Conservation (phyloP, 495 filamentous ascomycete genomes). For the Neurospora sp. region DNA sequence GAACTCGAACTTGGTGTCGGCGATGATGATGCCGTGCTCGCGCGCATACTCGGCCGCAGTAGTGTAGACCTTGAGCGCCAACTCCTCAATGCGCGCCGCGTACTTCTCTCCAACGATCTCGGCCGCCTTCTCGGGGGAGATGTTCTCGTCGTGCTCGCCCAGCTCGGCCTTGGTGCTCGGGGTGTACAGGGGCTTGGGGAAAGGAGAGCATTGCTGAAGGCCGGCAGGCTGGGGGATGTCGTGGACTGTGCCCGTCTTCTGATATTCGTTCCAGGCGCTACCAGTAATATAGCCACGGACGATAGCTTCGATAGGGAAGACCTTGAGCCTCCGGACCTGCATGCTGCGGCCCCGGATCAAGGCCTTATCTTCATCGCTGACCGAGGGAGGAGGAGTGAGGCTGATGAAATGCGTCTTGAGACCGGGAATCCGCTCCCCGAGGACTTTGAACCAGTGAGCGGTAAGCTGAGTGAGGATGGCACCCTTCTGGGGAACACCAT, state of each 20-base stretch:
- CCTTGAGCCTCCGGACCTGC: constrained; percentile 66
- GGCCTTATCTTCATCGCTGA: constrained; percentile 25
- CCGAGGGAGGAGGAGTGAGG: constrained; percentile 50
- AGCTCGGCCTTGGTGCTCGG: constrained; percentile 82
- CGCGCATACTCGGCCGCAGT: constrained; percentile 63
- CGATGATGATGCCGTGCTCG: constrained; percentile 79
- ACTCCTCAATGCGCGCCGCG: constrained; percentile 61
- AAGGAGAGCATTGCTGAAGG: constrained; percentile 58
- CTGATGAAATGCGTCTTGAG: constrained; percentile 71
- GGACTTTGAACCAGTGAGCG: constrained; percentile 73
- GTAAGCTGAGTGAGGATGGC: constrained; percentile 74
- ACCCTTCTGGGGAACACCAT: constrained; percentile 82
- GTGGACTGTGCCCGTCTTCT: constrained; percentile 67
- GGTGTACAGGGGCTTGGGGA: constrained; percentile 72
- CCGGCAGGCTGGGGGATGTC: constrained; percentile 59
- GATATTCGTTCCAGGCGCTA: constrained; percentile 73
- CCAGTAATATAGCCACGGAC: constrained; percentile 94
- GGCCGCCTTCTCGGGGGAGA: constrained; percentile 59
- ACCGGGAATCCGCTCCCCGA: constrained; percentile 51
- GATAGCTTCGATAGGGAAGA: constrained; percentile 79
- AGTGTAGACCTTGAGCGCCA: constrained; percentile 65
- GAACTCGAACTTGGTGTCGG: constrained; percentile 48
- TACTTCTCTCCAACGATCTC: constrained; percentile 64
- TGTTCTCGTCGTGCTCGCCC: constrained; percentile 86
- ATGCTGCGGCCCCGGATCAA: constrained; percentile 62